Percentiles rank a stretch among this genome's conserved stretches.
Evolutionary conservation across 2,329 filamentous ascomycete species (phyloP).

Genomic region (Aspergillus terreus): DNA sequence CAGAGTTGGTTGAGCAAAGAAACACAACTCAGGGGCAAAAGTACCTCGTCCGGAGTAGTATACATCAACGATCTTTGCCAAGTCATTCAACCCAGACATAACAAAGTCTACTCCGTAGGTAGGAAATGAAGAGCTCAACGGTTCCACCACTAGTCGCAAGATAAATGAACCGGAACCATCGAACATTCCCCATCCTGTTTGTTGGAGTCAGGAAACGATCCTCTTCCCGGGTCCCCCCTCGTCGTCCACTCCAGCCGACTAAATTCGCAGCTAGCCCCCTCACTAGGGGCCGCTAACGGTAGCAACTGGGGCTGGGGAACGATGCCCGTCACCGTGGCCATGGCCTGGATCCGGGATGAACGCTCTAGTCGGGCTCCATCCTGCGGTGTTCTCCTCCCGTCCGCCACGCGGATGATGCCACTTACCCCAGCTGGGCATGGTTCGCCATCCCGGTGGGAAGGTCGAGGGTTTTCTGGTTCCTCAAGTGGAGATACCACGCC

Average conservation of each 20-base stretch:
- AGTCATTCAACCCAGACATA: too few relatives aligned
- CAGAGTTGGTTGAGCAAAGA: too few relatives aligned
- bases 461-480: not conserved
- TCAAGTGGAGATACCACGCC: not conserved
- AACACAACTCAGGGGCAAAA: too few relatives aligned
- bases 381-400: slow-evolving; percentile 4
- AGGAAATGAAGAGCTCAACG: too few relatives aligned
- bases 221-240: too few relatives aligned
- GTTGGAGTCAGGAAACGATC: too few relatives aligned
- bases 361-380: slow-evolving; percentile 5
- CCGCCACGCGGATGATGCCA: not conserved
- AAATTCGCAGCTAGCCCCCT: slow-evolving; percentile 7
- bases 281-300: slow-evolving; percentile 15
- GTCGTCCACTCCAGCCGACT: not conserved
- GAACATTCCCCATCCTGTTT: too few relatives aligned
- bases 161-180: not conserved
- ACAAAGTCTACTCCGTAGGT: too few relatives aligned
- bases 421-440: not conserved
- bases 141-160: not conserved
- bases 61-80: too few relatives aligned
- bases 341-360: slow-evolving; percentile 6
- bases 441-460: not conserved
- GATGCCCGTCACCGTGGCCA: slow-evolving; percentile 19
- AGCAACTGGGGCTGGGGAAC: slow-evolving; percentile 15
- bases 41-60: too few relatives aligned